These are phyloP conservation scores for Handroanthus guayacan DNA, from an alignment of 257 asterid genomes.

Conservation along the genomic window DNA sequence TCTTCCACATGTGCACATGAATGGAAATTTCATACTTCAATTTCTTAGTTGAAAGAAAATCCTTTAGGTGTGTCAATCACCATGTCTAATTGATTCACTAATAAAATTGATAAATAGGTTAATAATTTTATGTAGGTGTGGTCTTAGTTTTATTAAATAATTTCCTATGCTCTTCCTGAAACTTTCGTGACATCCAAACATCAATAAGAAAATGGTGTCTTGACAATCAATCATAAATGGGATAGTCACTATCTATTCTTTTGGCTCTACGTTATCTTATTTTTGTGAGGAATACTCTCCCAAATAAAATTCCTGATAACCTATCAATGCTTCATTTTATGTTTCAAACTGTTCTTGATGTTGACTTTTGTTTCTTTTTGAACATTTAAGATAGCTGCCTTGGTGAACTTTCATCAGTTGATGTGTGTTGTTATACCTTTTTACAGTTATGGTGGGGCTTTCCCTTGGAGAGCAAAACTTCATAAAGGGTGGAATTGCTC, in stretches of 20 bases:
- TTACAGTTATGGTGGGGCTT: conserved; percentile 79
- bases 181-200: neutral
- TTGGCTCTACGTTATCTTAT: neutral
- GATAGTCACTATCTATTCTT: neutral
- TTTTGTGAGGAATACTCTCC: neutral
- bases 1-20: neutral
- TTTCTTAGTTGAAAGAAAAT: neutral
- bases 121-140: neutral
- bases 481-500: conserved; percentile 88
- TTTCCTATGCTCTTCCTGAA: neutral
- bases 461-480: conserved; percentile 75
- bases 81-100: neutral
- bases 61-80: neutral
- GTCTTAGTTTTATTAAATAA: neutral
- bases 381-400: neutral
- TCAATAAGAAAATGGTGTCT: neutral
- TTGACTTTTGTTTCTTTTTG: neutral
- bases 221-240: neutral
- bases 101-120: neutral
- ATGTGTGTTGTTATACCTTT: conserved; percentile 10
- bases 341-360: neutral
- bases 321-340: neutral
- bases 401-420: neutral
- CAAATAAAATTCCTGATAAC: neutral
- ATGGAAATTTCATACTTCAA: neutral